Base-by-base conservation (phyloP, 495 filamentous ascomycete species). In the Parathielavia hyrcaniae region DNA sequence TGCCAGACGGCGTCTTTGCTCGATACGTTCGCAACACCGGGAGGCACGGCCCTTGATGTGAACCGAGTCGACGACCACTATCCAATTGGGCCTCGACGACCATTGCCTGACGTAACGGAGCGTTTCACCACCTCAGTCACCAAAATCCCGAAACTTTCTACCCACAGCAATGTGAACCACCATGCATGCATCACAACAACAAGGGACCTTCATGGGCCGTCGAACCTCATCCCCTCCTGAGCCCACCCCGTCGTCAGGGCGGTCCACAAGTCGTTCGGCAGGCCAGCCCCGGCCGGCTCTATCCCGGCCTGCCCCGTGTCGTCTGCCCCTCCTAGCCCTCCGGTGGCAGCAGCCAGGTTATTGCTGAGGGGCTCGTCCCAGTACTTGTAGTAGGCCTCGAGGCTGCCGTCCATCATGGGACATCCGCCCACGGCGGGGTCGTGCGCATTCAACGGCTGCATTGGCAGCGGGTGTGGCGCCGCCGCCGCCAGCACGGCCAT, bases 381-480 rank as follows among this genome's bases (percentile, higher is more conserved):
- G 51, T 69, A 61, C 3, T 69, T 69, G 40, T 71, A 65, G 30
- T 74, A 73, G 26, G 63, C 39, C 32, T 77, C 69, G 50, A 77
- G 44, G 47, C 71, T 76, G 30, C 75, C 73, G 52, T 78, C 74
- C 55, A 76, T 64, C 73, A 78, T 77, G 6, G 75, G 76, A 44
- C 76, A 78, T 12, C 64, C 69, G 16, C 34, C 22, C 23, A 60
- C 23, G 38, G 47, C 34, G 7, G 58, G 26, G 49, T 63, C 62
- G 35, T 44, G 32, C 10, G 20, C 30, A 34, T 9, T 6, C 17
- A 20, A 4, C 0, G 44, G 1, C 1, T 20, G 44, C 9, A 23
- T 19, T 10, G 26, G 58, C 22, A 55, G 38, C 3, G 53, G 53
- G 41, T 46, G 47, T 22, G 40, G 35, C 55, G 34, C 19, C 22